Base-by-base conservation (phyloP, 805 yeast species). In the Wickerhamomyces kurtzmanii region DNA sequence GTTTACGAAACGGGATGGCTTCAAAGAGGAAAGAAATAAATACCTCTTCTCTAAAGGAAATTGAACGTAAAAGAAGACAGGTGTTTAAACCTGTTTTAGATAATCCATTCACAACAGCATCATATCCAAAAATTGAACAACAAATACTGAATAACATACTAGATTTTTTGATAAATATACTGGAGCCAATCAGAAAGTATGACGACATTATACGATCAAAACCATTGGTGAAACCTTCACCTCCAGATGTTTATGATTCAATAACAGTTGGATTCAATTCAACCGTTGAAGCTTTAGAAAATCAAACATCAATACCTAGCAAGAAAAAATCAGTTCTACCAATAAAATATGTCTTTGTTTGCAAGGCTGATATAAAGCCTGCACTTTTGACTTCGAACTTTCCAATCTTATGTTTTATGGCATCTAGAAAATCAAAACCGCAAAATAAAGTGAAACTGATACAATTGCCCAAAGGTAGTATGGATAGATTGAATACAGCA, bases 11-110 rank as follows among this genome's bases (percentile, higher is more conserved):
- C n/a, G n/a, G n/a, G n/a, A n/a, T n/a, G n/a, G n/a, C n/a, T n/a
- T n/a, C n/a, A n/a, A n/a, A n/a, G n/a, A n/a, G n/a, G n/a, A n/a
- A n/a, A n/a, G n/a, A n/a, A n/a, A n/a, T n/a, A n/a, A n/a, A n/a
- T n/a, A n/a, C n/a, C n/a, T n/a, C n/a, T n/a, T 69, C 78, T 0
- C 30, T 75, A 10, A 71, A 66, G 36, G 65, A 62, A 14, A 33
- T 62, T 2, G 79, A 74, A 28, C 54, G 56, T 36, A 65, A 62
- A 43, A 55, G 68, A 29, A 60, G 65, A 35, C 75, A 72, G 36
- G 71, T 75, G 6, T 72, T 71, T 50, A 75, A 71, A 47, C 83
- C 86, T 0, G 53, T 78, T 3, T 53, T 78, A 13, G 76, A 75
- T 17, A 73, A 72, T 34, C 84, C 86, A 3, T 75, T 58, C 41